Conservation (phyloP, 2,329 filamentous ascomycete species). For the Graphiopsis chlorocephala region DNA sequence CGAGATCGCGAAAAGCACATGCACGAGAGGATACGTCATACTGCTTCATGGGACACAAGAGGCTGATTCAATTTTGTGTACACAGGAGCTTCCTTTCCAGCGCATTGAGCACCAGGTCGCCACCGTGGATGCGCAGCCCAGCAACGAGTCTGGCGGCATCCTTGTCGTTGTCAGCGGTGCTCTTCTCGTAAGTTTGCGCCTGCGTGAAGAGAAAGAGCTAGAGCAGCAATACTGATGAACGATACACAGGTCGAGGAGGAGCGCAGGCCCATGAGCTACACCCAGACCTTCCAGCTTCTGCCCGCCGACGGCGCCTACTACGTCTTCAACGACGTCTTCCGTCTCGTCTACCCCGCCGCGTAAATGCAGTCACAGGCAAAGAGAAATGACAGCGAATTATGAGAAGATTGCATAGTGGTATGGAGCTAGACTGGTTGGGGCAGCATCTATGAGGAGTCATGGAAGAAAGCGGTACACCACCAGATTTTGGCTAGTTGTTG, state of each 20-base stretch:
- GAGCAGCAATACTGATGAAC: slow-evolving; percentile 1
- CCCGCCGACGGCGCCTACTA: slow-evolving; percentile 73
- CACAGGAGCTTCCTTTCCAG: slow-evolving; percentile 72
- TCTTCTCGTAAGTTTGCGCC: slow-evolving; percentile 64
- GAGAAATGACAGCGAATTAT: not conserved
- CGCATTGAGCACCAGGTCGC: slow-evolving; percentile 75
- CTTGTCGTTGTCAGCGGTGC: slow-evolving; percentile 85
- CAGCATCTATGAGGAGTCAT: not conserved
- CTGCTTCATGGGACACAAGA: not conserved
- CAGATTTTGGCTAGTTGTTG: slow-evolving; percentile 1
- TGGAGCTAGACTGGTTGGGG: not conserved
- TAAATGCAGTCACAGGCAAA: not conserved
- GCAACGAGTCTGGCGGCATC: slow-evolving; percentile 64
- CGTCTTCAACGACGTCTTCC: slow-evolving; percentile 94
- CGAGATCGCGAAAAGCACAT: slow-evolving; percentile 7
- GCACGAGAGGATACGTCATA: slow-evolving; percentile 8
- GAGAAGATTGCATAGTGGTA: not conserved
- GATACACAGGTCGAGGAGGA: slow-evolving; percentile 73
- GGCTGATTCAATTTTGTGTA: not conserved
- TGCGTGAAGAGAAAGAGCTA: not conserved
- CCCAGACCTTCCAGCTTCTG: slow-evolving; percentile 81
- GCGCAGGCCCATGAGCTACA: slow-evolving; percentile 84
- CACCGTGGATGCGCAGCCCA: slow-evolving; percentile 82
- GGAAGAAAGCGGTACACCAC: slow-evolving; percentile 5
- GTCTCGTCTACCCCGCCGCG: slow-evolving; percentile 66